Evolutionary conservation across 106 monocot genomes (phyloP).

Genomic region (Ottelia alismoides): DNA sequence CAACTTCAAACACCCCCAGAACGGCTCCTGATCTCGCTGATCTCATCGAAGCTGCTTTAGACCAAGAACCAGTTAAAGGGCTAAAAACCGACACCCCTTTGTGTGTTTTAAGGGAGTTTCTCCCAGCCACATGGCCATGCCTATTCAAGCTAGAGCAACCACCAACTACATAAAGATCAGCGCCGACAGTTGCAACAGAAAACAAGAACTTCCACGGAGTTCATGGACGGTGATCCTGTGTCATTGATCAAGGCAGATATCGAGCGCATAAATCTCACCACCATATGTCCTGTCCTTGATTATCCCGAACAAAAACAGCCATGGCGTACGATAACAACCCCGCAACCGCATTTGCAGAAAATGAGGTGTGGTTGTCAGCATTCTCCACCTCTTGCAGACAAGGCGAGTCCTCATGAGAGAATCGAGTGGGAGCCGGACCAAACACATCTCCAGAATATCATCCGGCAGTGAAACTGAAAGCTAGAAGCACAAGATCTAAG

Average conservation of each 20-base stretch:
- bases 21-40: slow-evolving; percentile 43
- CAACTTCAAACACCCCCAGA: slow-evolving; percentile 57
- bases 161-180: slow-evolving; percentile 69
- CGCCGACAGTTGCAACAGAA: slow-evolving; percentile 40
- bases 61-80: slow-evolving; percentile 47
- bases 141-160: slow-evolving; percentile 33
- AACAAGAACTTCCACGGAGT: slow-evolving; percentile 41
- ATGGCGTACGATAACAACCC: slow-evolving; percentile 21
- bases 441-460: slow-evolving; percentile 64
- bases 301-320: slow-evolving; percentile 75
- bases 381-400: slow-evolving; percentile 73
- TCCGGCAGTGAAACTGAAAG: slow-evolving; percentile 31
- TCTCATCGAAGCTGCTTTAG: slow-evolving; percentile 49
- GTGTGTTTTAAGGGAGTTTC: slow-evolving; percentile 27
- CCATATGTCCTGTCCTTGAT: slow-evolving; percentile 13
- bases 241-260: slow-evolving; percentile 46
- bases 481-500: slow-evolving; percentile 3
- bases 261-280: slow-evolving; percentile 57
- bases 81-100: slow-evolving; percentile 52
- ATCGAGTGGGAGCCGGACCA: slow-evolving; percentile 44
- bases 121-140: neutral
- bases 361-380: slow-evolving; percentile 31
- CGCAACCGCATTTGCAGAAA: slow-evolving; percentile 36
- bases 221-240: slow-evolving; percentile 20
- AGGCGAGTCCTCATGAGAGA: slow-evolving; percentile 39